A percentile compares a stretch with the other conserved stretches of the same genome.
phyloP scores from a whole-genome alignment of 805 yeast species.

The Kodamaea neixiangensis region DNA sequence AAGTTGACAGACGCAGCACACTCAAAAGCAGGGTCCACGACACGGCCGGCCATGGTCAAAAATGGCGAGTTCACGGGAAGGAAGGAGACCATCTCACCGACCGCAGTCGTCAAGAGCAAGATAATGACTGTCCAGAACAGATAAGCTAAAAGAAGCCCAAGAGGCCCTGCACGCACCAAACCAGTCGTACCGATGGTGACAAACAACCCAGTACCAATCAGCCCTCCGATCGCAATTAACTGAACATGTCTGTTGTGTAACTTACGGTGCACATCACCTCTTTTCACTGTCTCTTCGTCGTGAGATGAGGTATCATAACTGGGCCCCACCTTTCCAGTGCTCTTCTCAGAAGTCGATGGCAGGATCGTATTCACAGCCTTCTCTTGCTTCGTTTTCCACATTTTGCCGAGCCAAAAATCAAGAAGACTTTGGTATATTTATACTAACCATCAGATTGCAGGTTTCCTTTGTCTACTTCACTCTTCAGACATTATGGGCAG shows the following conservation, averaged over 20 bases:
- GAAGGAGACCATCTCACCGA: conserved; percentile 37
- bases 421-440: background rate
- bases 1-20: conserved; percentile 38
- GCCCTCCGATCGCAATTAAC: conserved; percentile 22
- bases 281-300: background rate
- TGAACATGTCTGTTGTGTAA: conserved; percentile 19
- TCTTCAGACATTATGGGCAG: background rate
- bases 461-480: background rate
- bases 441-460: background rate
- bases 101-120: conserved; percentile 32
- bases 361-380: background rate
- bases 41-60: conserved; percentile 33
- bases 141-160: conserved; percentile 19
- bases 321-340: background rate
- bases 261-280: conserved; percentile 17
- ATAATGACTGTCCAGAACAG: conserved; percentile 22
- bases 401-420: background rate
- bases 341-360: conserved; percentile 2
- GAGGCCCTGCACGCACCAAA: conserved; percentile 21
- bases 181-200: conserved; percentile 29
- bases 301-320: conserved; percentile 8
- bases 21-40: conserved; percentile 32
- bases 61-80: conserved; percentile 38
- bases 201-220: conserved; percentile 26
- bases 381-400: background rate